These are phyloP conservation scores for Russula ochroleuca DNA, from an alignment of 768 basidiomycete species.

Conservation along the genomic window DNA sequence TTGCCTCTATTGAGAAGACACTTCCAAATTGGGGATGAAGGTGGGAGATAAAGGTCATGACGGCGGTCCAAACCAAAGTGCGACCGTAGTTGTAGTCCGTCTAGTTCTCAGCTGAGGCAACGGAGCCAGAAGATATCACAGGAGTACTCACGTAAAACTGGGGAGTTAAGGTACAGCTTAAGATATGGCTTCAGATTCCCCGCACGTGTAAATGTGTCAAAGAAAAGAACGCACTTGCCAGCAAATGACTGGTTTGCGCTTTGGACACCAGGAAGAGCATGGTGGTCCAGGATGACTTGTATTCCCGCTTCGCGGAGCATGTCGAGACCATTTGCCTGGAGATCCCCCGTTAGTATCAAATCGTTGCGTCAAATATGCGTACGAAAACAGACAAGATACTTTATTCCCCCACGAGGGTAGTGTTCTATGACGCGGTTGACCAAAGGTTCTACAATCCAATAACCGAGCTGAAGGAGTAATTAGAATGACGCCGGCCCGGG, in stretches of 20 bases:
- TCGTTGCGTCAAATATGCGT: background rate
- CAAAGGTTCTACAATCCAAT: slow-evolving; percentile 74
- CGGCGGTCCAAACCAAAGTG: slow-evolving; percentile 75
- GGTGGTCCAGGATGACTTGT: slow-evolving; percentile 61
- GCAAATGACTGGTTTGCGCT: slow-evolving; percentile 59
- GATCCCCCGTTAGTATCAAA: background rate
- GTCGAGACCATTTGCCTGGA: slow-evolving; percentile 56
- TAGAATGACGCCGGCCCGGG: background rate
- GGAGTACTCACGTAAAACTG: slow-evolving; percentile 61
- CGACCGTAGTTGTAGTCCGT: slow-evolving; percentile 70
- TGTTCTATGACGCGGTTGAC: slow-evolving; percentile 58
- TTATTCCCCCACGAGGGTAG: slow-evolving; percentile 67
- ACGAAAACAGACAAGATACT: slow-evolving; percentile 45
- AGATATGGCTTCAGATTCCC: background rate
- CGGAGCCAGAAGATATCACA: background rate
- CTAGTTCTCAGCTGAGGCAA: slow-evolving; percentile 36
- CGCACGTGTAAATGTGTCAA: background rate
- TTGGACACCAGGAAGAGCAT: slow-evolving; percentile 69
- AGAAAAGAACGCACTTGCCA: slow-evolving; percentile 46
- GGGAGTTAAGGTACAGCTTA: slow-evolving; percentile 60
- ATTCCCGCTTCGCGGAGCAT: slow-evolving; percentile 63
- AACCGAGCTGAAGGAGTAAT: slow-evolving; percentile 53
- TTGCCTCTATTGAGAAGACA: slow-evolving; percentile 68
- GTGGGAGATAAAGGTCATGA: slow-evolving; percentile 74
- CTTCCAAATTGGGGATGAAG: slow-evolving; percentile 59